Percentiles rank a stretch among this genome's conserved stretches.
Evolutionary conservation across 78 protist genomes (phyloP).

Genomic region (Dictyostelium discoideum): DNA sequence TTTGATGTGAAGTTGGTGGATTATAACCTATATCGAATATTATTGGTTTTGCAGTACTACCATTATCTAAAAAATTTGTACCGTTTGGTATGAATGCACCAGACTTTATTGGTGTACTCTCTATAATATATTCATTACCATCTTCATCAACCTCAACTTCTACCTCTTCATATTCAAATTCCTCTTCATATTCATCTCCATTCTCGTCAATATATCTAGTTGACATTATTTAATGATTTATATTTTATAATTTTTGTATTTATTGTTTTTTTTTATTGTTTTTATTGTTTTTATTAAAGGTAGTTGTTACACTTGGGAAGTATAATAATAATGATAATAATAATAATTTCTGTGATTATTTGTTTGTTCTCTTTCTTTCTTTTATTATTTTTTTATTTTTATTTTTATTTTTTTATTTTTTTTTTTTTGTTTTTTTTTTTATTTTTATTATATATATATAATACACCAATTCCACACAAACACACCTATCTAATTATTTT

Average conservation of each 20-base stretch:
- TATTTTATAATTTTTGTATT: not conserved
- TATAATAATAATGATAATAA: no score
- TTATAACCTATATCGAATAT: not conserved
- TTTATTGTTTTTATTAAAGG: no score
- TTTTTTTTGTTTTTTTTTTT: not conserved
- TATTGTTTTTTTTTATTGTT: not conserved
- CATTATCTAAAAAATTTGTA: not conserved
- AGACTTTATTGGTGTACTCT: not conserved
- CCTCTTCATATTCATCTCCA: not conserved
- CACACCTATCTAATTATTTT: not conserved
- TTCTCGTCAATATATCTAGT: constrained; percentile 3
- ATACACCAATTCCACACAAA: not conserved
- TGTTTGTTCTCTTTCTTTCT: no score
- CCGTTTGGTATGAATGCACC: not conserved
- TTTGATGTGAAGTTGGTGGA: not conserved
- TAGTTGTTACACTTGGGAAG: no score
- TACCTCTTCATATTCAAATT: constrained; percentile 18
- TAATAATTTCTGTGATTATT: no score
- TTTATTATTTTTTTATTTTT: no score
- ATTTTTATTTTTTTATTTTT: no score
- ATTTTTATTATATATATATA: not conserved
- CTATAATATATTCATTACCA: constrained; percentile 13
- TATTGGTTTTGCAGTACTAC: not conserved
- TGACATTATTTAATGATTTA: not conserved
- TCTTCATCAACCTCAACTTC: constrained; percentile 22